Evolutionary conservation across 495 filamentous ascomycete species (phyloP), one percentile per base, ranked within the genome.

Genomic region (Chaetomidium leptoderma): DNA sequence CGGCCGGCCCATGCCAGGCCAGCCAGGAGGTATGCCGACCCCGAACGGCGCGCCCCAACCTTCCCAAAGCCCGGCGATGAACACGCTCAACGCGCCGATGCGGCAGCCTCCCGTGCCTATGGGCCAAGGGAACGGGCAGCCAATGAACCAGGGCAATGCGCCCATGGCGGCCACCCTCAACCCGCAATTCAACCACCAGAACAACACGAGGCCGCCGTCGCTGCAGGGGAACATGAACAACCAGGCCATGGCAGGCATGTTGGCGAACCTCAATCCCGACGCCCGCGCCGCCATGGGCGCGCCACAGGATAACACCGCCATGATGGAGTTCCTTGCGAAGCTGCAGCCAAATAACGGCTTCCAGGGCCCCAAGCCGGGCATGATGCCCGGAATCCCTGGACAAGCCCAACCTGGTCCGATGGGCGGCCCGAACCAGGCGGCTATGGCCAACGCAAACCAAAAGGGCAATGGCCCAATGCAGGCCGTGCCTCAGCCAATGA

Each of bases 31-130:
- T 24, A 65, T 78, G 24, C 8, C 23, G 14, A 37, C 30, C 1
- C 37, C 56, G 6, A 46, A 13, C 4, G 37, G 14, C 49, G 63
- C 66, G 16, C 69, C 76, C 13, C 67, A 70, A 14, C 68, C 75
- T 17, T 78, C 78, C 8, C 80, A 79, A 54, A 81, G 77, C 53
- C 80, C 80, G 8, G 74, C 70, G 1, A 77, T 81, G 77, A 69
- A 69, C 42, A 78, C 76, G 1, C 52, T 80, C 39, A 81, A 77
- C 44, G 69, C 76, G 1, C 78, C 78, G 14, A 72, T 78, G 63
- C 69, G 70, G 23, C 73, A 74, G 23, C 71, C 76, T 13, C 72
- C 77, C 17, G 67, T 71, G 0, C 68, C 73, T 37, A 75, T 76
- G 71, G 67, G 64, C 36, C 75, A 74, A 30, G 64, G 48, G 6